phyloP scores from a whole-genome alignment of 2,329 filamentous ascomycete species.

The Trichophyton schoenleinii region DNA sequence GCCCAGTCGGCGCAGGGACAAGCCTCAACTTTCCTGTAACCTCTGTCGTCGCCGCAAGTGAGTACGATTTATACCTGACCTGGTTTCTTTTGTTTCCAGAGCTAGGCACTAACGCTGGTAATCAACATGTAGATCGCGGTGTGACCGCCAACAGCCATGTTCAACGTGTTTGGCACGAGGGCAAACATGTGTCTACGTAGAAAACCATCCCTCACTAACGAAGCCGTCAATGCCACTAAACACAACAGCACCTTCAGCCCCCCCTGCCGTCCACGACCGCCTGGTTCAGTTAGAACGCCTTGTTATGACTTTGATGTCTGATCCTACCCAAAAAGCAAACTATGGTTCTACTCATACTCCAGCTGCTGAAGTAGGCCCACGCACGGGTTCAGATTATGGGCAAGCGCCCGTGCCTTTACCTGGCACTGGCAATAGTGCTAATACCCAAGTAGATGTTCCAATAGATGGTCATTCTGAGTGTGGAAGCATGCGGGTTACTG shows the following conservation, averaged over 20 bases:
- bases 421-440: background rate
- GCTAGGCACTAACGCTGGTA: background rate
- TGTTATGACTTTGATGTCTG: background rate
- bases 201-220: constrained; percentile 18
- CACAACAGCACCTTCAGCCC: constrained; percentile 16
- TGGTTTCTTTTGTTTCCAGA: background rate
- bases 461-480: constrained; percentile 2
- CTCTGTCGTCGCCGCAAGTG: constrained; percentile 27
- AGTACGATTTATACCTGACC: constrained; percentile 4
- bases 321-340: constrained; percentile 8
- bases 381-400: background rate
- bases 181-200: constrained; percentile 43
- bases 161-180: constrained; percentile 45
- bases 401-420: background rate
- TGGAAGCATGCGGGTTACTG: constrained; percentile 1
- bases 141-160: constrained; percentile 45
- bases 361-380: background rate
- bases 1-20: constrained; percentile 22
- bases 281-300: background rate
- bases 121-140: constrained; percentile 36
- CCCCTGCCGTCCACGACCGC: constrained; percentile 11
- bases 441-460: background rate
- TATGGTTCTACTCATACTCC: background rate
- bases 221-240: constrained; percentile 35
- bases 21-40: constrained; percentile 26